Conservation (phyloP, 2,329 filamentous ascomycete species). For the Biscogniauxia sp. region DNA sequence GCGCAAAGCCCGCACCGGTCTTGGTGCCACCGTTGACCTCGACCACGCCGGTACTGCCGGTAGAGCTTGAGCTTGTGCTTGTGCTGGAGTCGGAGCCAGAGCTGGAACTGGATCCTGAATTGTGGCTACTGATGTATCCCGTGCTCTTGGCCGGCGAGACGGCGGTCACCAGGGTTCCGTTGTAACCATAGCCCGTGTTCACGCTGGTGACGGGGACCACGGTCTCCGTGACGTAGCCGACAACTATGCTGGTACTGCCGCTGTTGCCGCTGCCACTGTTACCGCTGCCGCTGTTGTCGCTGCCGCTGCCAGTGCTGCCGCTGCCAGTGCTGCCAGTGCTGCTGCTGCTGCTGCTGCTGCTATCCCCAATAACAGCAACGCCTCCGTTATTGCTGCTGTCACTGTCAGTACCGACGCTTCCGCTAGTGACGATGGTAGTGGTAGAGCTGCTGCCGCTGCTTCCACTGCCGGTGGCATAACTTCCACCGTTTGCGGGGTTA, state of each 20-base stretch:
- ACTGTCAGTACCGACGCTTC: too few species aligned
- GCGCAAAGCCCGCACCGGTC: conserved; percentile 12
- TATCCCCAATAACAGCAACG: too few species aligned
- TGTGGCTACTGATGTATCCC: background rate
- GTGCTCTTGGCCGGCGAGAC: conserved; percentile 1
- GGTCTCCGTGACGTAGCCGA: conserved; percentile 22
- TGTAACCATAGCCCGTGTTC: conserved; percentile 11
- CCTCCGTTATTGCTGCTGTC: too few species aligned
- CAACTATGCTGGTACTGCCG: background rate
- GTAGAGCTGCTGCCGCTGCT: too few species aligned
- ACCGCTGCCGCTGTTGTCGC: background rate
- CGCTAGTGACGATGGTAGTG: too few species aligned
- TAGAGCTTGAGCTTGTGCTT: background rate
- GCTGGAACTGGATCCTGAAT: background rate
- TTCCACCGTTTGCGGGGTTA: background rate
- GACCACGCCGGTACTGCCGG: conserved; percentile 6
- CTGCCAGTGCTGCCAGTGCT: too few species aligned
- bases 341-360: too few species aligned
- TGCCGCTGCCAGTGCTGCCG: too few species aligned
- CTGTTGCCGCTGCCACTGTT: conserved; percentile 1
- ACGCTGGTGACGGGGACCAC: conserved; percentile 21
- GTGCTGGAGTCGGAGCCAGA: background rate
- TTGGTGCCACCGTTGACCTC: conserved; percentile 11
- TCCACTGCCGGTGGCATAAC: too few species aligned
- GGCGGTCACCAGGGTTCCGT: conserved; percentile 21